Percentiles rank a stretch among this genome's conserved stretches.
phyloP scores from a whole-genome alignment of 2,329 filamentous ascomycete genomes.

The Teratosphaeria zuluensis region DNA sequence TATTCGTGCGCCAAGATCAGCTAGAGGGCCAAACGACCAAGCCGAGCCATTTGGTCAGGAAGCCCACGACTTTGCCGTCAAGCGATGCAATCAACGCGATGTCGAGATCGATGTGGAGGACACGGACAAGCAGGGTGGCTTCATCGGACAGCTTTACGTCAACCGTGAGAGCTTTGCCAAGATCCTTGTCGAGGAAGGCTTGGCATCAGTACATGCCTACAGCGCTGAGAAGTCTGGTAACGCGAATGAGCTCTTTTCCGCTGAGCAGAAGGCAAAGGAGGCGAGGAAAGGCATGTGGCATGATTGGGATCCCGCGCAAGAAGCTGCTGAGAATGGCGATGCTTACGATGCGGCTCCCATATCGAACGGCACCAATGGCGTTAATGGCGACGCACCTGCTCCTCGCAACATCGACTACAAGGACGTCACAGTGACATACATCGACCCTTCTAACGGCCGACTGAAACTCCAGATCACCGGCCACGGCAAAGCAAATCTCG shows the following conservation, averaged over 20 bases:
- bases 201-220: conserved; percentile 86
- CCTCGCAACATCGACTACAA: conserved; percentile 77
- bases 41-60: conserved; percentile 93
- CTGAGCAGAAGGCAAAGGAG: conserved; percentile 84
- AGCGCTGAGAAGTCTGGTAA: conserved; percentile 94
- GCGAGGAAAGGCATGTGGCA: conserved; percentile 82
- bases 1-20: conserved; percentile 81
- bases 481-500: conserved; percentile 72
- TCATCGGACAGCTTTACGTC: conserved; percentile 89
- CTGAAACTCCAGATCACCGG: conserved; percentile 90
- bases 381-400: conserved; percentile 37
- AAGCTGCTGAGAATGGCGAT: conserved; percentile 47
- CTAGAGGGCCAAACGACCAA: conserved; percentile 67
- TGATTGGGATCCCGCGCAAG: conserved; percentile 85
- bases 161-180: conserved; percentile 95
- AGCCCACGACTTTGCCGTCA: conserved; percentile 82
- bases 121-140: conserved; percentile 92
- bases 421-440: conserved; percentile 83
- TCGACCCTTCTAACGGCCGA: conserved; percentile 64
- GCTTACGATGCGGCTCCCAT: conserved; percentile 37
- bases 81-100: conserved; percentile 83
- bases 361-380: conserved; percentile 35
- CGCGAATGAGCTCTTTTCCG: conserved; percentile 73
- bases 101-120: conserved; percentile 93
- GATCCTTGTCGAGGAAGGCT: conserved; percentile 81